Percentiles rank a stretch among this genome's conserved stretches.
Conservation (phyloP, 768 basidiomycete species). For the Candolleomyces aberdarensis region DNA sequence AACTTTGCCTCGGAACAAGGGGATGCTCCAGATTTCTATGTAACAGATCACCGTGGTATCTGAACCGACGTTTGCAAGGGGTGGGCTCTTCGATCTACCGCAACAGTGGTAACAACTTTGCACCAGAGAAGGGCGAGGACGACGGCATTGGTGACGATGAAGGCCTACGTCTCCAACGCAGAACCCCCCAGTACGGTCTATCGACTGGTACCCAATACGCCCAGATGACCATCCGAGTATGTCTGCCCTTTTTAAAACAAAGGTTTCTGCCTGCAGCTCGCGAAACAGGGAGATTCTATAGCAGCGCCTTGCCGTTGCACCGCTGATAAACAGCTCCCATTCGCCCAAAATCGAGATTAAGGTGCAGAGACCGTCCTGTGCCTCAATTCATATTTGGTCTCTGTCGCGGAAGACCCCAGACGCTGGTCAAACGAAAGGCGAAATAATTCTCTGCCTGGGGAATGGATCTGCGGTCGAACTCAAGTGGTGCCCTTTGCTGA, state of each 20-base stretch:
- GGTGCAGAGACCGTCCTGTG: conserved; percentile 47
- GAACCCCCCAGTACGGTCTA: conserved; percentile 86
- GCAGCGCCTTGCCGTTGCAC: conserved; percentile 84
- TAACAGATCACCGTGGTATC: no score
- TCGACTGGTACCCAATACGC: conserved; percentile 92
- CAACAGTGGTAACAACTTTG: conserved; percentile 56
- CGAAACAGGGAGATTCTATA: conserved; percentile 45
- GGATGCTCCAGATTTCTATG: no score
- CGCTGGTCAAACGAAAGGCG: conserved; percentile 61
- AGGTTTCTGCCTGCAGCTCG: background rate
- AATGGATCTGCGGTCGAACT: conserved; percentile 77
- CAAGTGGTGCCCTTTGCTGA: conserved; percentile 87
- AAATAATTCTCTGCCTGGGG: conserved; percentile 84
- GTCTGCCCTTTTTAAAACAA: conserved; percentile 11
- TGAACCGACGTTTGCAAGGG: background rate
- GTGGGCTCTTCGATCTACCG: conserved; percentile 38
- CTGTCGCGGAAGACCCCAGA: conserved; percentile 20
- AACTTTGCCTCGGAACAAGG: no score
- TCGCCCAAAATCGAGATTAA: conserved; percentile 66
- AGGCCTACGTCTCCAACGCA: conserved; percentile 72
- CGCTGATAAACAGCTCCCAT: conserved; percentile 62
- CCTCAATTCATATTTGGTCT: conserved; percentile 89
- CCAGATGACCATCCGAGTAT: conserved; percentile 52
- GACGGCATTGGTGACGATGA: conserved; percentile 27
- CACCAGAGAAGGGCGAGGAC: conserved; percentile 35